phyloP scores from a whole-genome alignment of 2,329 filamentous ascomycete species.

The Cercospora zeina region DNA sequence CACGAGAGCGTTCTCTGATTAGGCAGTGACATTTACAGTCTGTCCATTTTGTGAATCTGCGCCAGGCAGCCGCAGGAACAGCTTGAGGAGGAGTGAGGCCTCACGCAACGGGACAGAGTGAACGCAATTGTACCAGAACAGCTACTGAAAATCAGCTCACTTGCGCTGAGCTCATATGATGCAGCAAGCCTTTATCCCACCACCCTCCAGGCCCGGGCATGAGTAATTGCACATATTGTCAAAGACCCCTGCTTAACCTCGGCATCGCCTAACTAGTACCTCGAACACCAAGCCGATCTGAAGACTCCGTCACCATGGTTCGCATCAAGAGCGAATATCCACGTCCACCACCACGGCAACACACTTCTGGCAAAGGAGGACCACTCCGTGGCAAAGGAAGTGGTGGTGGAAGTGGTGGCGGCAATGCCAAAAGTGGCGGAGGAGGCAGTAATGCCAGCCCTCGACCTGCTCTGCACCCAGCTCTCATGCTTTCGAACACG shows the following conservation, averaged over 20 bases:
- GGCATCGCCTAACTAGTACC: background rate
- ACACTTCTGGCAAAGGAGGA: constrained; percentile 8
- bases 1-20: background rate
- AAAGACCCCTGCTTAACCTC: background rate
- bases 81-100: background rate
- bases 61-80: background rate
- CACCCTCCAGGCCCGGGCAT: background rate
- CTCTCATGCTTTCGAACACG: constrained; percentile 3
- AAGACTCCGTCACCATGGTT: background rate
- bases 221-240: background rate
- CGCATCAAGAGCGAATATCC: constrained; percentile 11
- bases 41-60: background rate
- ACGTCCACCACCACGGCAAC: constrained; percentile 1
- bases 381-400: constrained; percentile 3
- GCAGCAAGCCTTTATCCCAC: background rate
- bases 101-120: background rate
- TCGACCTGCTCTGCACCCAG: background rate
- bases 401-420: background rate
- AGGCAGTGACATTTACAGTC: background rate
- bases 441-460: background rate
- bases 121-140: background rate
- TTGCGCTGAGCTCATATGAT: background rate
- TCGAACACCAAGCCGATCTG: background rate
- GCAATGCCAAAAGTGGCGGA: background rate
- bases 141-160: background rate